Conservation (phyloP, 2,329 filamentous ascomycete species). For the Aspergillus ruber region DNA sequence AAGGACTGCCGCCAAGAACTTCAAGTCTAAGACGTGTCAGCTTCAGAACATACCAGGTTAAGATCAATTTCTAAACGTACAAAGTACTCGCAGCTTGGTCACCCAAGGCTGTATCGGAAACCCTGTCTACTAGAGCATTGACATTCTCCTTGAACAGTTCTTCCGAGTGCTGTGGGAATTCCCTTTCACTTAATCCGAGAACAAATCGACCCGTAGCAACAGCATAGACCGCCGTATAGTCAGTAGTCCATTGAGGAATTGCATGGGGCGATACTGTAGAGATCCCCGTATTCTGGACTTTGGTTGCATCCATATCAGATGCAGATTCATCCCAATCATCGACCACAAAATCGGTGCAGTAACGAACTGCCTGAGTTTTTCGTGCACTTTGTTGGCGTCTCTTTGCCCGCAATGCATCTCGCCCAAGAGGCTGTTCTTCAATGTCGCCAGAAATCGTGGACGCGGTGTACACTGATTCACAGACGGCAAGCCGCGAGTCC, state of each 20-base stretch:
- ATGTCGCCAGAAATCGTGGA: constrained; percentile 5
- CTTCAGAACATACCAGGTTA: background rate
- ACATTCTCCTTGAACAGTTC: constrained; percentile 19
- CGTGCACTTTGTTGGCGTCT: constrained; percentile 11
- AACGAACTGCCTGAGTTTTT: constrained; percentile 5
- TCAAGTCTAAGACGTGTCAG: constrained; percentile 26
- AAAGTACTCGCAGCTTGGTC: constrained; percentile 18
- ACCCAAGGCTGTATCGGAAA: constrained; percentile 2
- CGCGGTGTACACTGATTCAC: constrained; percentile 27
- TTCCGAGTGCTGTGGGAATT: background rate
- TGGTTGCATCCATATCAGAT: constrained; percentile 3
- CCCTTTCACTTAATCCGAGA: constrained; percentile 2
- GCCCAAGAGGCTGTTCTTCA: constrained; percentile 9
- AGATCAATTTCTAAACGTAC: constrained; percentile 15
- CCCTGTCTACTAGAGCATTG: constrained; percentile 10
- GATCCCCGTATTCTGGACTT: constrained; percentile 5
- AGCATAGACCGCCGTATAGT: constrained; percentile 23
- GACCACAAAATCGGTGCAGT: constrained; percentile 28
- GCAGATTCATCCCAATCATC: constrained; percentile 31
- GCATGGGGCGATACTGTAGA: constrained; percentile 7
- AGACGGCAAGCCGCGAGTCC: constrained; percentile 26
- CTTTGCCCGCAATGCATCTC: constrained; percentile 17
- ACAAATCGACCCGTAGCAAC: constrained; percentile 14
- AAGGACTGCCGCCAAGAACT: constrained; percentile 17
- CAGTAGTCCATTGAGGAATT: constrained; percentile 22